Conservation (phyloP, 2,329 filamentous ascomycete species). For the Teratosphaeria pseudoeucalypti region DNA sequence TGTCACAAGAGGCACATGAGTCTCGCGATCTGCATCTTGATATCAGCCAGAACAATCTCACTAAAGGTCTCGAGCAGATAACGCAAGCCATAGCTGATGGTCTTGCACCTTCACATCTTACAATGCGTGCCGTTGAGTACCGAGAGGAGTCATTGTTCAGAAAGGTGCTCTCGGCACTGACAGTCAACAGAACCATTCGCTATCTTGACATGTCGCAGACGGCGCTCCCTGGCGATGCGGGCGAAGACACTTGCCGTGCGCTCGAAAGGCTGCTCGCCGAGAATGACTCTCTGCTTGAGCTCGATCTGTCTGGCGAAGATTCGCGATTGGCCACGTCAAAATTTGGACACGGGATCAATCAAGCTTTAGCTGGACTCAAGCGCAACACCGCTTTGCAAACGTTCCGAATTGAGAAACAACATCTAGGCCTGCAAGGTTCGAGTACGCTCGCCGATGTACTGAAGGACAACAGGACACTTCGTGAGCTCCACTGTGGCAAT, state of each 20-base stretch:
- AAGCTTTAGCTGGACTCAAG: conserved; percentile 54
- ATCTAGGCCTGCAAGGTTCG: conserved; percentile 57
- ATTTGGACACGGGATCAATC: conserved; percentile 58
- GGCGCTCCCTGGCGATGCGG: conserved; percentile 58
- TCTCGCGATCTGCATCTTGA: conserved; percentile 53
- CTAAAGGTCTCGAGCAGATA: conserved; percentile 41
- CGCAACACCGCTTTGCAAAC: conserved; percentile 52
- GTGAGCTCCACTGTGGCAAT: conserved; percentile 59
- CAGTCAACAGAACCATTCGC: conserved; percentile 51
- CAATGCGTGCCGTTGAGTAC: conserved; percentile 60
- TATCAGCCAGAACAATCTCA: conserved; percentile 53
- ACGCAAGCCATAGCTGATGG: conserved; percentile 42
- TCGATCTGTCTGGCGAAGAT: conserved; percentile 62
- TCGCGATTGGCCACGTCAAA: conserved; percentile 60
- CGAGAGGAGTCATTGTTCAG: conserved; percentile 55
- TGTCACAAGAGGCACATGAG: conserved; percentile 36
- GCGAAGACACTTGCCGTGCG: conserved; percentile 54
- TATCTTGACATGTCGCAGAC: conserved; percentile 61
- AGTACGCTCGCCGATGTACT: conserved; percentile 60
- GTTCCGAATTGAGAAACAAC: conserved; percentile 57
- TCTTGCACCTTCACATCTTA: conserved; percentile 51
- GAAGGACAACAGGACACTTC: conserved; percentile 51
- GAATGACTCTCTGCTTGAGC: conserved; percentile 54
- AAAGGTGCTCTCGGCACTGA: conserved; percentile 51
- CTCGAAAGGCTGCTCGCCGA: conserved; percentile 55